A percentile compares a stretch with the other conserved stretches of the same genome.
Conservation (phyloP, 352 stramenopile genomes). For the Globisporangium orthogonon region DNA sequence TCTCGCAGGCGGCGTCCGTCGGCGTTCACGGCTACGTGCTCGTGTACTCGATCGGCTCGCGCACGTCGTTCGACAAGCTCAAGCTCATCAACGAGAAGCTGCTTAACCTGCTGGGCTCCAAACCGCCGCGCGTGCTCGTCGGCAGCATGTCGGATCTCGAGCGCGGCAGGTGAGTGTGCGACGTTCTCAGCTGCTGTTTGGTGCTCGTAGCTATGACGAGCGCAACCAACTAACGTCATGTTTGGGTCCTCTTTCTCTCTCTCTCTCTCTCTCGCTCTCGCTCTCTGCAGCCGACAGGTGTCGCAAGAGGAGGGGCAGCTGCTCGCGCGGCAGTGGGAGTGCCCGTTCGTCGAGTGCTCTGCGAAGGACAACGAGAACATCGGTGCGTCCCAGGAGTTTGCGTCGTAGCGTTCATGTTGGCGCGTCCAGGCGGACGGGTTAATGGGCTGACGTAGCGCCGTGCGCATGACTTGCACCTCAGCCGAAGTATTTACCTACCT, state of each 20-base stretch:
- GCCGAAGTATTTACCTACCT: slow-evolving; percentile 89
- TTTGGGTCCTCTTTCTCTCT: not conserved
- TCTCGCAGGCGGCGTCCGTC: slow-evolving; percentile 93
- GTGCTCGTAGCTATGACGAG: no score
- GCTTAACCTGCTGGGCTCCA: slow-evolving; percentile 91
- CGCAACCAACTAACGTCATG: no score
- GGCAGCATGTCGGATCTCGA: slow-evolving; percentile 94
- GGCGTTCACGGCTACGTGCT: slow-evolving; percentile 95
- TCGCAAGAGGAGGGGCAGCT: slow-evolving; percentile 80
- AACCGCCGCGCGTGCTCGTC: slow-evolving; percentile 91
- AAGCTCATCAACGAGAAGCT: slow-evolving; percentile 93
- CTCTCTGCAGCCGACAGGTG: slow-evolving; percentile 48
- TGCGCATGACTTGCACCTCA: slow-evolving; percentile 13
- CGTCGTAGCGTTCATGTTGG: slow-evolving; percentile 1
- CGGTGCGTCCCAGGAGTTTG: slow-evolving; percentile 39
- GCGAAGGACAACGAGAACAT: slow-evolving; percentile 90
- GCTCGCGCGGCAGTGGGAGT: slow-evolving; percentile 87
- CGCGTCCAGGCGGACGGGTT: not conserved
- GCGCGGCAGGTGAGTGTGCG: slow-evolving; percentile 68
- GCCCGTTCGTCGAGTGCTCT: slow-evolving; percentile 95
- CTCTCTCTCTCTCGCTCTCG: no score
- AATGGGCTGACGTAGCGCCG: not conserved
- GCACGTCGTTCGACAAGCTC: slow-evolving; percentile 93
- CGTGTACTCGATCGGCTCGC: slow-evolving; percentile 92
- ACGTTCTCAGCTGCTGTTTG: no score